phyloP scores from a whole-genome alignment of 768 basidiomycete species.

The Auriscalpium vulgare region DNA sequence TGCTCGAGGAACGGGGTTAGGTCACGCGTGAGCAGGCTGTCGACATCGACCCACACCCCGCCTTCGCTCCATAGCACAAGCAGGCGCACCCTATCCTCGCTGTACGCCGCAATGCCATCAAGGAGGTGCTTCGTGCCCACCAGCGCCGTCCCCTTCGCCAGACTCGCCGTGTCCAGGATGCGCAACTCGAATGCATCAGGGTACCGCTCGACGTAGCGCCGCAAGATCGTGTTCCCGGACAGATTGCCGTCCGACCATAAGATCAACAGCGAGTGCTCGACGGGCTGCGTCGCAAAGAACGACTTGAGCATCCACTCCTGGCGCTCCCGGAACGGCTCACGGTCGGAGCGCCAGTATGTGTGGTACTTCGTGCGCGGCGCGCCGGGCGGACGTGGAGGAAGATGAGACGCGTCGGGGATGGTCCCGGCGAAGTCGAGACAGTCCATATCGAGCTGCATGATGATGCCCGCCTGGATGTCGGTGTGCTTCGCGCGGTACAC shows the following conservation, averaged over 20 bases:
- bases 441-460: conserved; percentile 71
- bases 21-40: conserved; percentile 85
- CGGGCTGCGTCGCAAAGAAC: conserved; percentile 87
- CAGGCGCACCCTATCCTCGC: conserved; percentile 87
- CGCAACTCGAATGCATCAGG: conserved; percentile 67
- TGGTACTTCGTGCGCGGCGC: conserved; percentile 65
- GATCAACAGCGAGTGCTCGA: conserved; percentile 53
- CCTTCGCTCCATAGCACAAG: conserved; percentile 85
- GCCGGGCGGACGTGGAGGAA: conserved; percentile 5
- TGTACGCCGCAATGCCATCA: conserved; percentile 84
- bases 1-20: conserved; percentile 81
- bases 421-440: conserved; percentile 92
- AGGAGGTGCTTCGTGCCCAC: conserved; percentile 54
- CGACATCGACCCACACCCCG: conserved; percentile 98
- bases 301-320: conserved; percentile 91
- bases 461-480: conserved; percentile 74
- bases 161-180: conserved; percentile 52
- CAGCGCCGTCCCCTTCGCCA: conserved; percentile 74
- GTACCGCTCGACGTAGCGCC: conserved; percentile 49
- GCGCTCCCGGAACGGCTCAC: conserved; percentile 69
- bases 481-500: conserved; percentile 55
- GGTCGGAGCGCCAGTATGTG: conserved; percentile 91
- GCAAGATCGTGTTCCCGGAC: conserved; percentile 44
- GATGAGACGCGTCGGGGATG: conserved; percentile 29
- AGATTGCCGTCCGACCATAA: conserved; percentile 92